A percentile compares a stretch with the other conserved stretches of the same genome.
Conservation (phyloP, 768 basidiomycete species). For the Suillus americanus region DNA sequence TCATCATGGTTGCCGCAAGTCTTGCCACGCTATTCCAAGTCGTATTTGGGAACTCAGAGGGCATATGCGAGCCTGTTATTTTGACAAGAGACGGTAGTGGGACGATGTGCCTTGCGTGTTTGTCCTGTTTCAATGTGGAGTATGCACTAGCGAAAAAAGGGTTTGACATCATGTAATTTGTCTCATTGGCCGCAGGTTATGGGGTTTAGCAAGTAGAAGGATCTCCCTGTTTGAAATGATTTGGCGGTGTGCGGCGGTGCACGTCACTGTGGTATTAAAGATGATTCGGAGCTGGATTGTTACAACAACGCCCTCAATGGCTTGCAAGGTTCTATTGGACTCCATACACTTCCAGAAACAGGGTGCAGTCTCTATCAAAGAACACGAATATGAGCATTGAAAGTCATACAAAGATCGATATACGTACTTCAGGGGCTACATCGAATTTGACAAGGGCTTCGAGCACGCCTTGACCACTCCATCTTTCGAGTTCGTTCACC, state of each 20-base stretch:
- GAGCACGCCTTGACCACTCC: constrained; percentile 60
- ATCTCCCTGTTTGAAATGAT: background rate
- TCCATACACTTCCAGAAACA: constrained; percentile 60
- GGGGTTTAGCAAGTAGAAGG: background rate
- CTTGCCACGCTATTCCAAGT: background rate
- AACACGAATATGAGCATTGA: constrained; percentile 14
- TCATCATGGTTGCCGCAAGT: constrained; percentile 3
- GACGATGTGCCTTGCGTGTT: background rate
- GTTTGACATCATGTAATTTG: background rate
- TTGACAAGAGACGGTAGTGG: background rate
- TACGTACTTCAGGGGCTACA: constrained; percentile 50
- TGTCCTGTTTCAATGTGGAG: background rate
- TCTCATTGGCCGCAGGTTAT: background rate
- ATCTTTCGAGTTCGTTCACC: constrained; percentile 58
- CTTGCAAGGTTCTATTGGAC: constrained; percentile 13
- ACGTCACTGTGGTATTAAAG: background rate
- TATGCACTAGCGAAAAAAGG: background rate
- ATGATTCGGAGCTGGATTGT: background rate
- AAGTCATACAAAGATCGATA: constrained; percentile 11
- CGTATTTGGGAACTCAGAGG: background rate
- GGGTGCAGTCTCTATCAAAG: constrained; percentile 49
- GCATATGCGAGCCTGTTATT: background rate
- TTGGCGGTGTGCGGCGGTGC: background rate
- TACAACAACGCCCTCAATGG: constrained; percentile 13
- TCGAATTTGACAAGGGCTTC: constrained; percentile 51